These are phyloP conservation scores for Myrica gale DNA, from an alignment of 306 rosid genomes.

Conservation along the genomic window DNA sequence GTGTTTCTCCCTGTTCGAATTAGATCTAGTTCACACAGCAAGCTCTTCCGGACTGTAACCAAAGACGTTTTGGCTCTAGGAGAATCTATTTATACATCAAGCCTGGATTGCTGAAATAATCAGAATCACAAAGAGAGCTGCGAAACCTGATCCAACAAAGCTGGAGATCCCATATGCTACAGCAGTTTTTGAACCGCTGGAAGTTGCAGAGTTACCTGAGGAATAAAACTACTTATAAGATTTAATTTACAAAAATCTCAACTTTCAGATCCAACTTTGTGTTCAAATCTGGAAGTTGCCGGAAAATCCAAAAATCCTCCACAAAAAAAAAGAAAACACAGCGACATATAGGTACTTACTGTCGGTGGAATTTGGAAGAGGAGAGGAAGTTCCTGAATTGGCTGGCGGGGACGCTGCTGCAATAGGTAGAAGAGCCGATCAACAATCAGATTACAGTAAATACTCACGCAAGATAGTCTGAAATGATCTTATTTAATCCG, in stretches of 20 bases:
- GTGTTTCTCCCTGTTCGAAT: too few relatives aligned
- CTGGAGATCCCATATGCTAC: slow-evolving; percentile 25
- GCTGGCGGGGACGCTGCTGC: neutral
- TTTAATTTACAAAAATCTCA: neutral
- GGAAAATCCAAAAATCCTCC: too few relatives aligned
- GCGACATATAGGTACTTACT: neutral
- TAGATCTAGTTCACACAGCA: too few relatives aligned
- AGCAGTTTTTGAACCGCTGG: slow-evolving; percentile 22
- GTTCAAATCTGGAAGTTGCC: too few relatives aligned
- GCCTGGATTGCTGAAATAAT: slow-evolving; percentile 23
- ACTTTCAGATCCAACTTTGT: neutral
- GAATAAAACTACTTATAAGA: neutral
- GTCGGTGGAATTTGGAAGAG: neutral
- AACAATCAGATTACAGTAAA: neutral
- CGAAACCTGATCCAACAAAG: slow-evolving; percentile 24
- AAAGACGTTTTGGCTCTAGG: too few relatives aligned
- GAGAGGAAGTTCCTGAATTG: neutral
- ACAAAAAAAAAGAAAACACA: neutral
- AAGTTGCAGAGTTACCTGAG: slow-evolving; percentile 11
- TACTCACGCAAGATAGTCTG: too few relatives aligned
- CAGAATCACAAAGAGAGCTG: slow-evolving; percentile 26
- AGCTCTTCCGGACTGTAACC: too few relatives aligned
- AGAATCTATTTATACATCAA: neutral
- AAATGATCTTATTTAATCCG: too few relatives aligned
- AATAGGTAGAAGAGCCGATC: neutral